Evolutionary conservation across 2,329 filamentous ascomycete species (phyloP), one percentile per base, ranked within the genome.

Genomic region (Pseudofabraea citricarpa): DNA sequence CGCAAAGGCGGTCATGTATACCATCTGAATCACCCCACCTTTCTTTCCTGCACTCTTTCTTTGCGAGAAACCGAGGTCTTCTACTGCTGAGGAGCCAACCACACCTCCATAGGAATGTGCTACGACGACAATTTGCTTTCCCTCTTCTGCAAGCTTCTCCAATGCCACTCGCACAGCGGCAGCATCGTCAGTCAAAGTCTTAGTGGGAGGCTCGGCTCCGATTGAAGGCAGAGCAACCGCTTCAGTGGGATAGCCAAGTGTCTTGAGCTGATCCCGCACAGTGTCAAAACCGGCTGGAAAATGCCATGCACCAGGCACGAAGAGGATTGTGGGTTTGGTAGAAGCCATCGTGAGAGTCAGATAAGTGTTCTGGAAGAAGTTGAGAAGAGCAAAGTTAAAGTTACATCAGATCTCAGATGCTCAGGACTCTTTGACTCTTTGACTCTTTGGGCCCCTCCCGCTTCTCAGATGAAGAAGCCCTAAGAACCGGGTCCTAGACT

Each of bases 91-190:
- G 15, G 40, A 43, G 3, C 55, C 59, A 2, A 66, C 51, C 0
- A 65, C 56, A 6, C 65, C 66, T 5, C 64, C 59, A 55, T 66
- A 69, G 13, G 63, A 67, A 39, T 71, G 67, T 9, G 59, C 54
- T 7, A 67, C 43, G 5, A 68, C 50, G 1, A 69, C 43, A 4
- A 69, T 57, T 15, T 68, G 60, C 15, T 64, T 62, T 2, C 58
- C 58, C 3, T 36, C 48, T 22, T 66, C 61, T 16, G 66, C 65
- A 5, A 66, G 60, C n/a, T 51, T 38, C 36, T 51, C 27, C 12
- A 44, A 31, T 3, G 20, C 36, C 5, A 8, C 31, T 29, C 38
- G 42, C 8, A 40, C 26, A 23, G 40, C 31, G 15, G 16, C n/a
- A 24, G 29, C 18, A 24, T 44, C 50, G 13, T 53, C 51, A 9